Conservation (phyloP, 495 filamentous ascomycete genomes). For the Neurospora sp. region DNA sequence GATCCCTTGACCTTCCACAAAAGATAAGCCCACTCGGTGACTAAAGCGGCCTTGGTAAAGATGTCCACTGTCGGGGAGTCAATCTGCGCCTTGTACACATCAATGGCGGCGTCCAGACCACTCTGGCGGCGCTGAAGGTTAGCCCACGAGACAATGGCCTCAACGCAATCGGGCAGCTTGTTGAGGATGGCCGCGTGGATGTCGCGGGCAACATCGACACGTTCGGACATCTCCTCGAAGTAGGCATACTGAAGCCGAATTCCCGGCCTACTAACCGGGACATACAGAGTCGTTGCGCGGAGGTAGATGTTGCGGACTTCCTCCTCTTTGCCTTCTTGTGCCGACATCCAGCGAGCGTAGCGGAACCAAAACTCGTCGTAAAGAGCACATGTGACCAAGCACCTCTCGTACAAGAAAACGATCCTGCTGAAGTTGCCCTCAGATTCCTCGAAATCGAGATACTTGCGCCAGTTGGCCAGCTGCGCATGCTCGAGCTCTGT, state of each 20-base stretch:
- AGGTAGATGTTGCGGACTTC: conserved; percentile 92
- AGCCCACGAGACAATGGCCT: conserved; percentile 82
- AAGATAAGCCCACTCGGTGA: conserved; percentile 81
- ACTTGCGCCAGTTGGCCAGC: conserved; percentile 89
- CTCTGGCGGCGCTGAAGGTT: conserved; percentile 76
- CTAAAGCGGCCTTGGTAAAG: conserved; percentile 75
- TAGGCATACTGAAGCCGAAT: conserved; percentile 86
- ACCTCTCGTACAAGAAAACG: conserved; percentile 86
- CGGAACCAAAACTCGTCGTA: conserved; percentile 98
- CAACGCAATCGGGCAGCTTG: conserved; percentile 60
- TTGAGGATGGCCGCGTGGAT: conserved; percentile 73
- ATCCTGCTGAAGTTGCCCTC: conserved; percentile 69
- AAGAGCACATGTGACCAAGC: conserved; percentile 81
- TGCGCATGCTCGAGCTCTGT: conserved; percentile 82
- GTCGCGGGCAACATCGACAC: conserved; percentile 67
- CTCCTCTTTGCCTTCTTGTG: conserved; percentile 70
- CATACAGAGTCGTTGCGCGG: conserved; percentile 72
- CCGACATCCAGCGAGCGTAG: conserved; percentile 94
- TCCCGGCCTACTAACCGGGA: conserved; percentile 71
- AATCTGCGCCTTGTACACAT: conserved; percentile 72
- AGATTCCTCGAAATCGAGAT: conserved; percentile 90
- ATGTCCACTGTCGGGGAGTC: conserved; percentile 61
- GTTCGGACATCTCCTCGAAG: conserved; percentile 78
- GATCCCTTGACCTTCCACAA: conserved; percentile 88
- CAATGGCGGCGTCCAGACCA: conserved; percentile 79